Evolutionary conservation across 1,284 basidiomycete species (phyloP), one percentile per base, ranked within the genome.

Genomic region (Austropuccinia psidii): DNA sequence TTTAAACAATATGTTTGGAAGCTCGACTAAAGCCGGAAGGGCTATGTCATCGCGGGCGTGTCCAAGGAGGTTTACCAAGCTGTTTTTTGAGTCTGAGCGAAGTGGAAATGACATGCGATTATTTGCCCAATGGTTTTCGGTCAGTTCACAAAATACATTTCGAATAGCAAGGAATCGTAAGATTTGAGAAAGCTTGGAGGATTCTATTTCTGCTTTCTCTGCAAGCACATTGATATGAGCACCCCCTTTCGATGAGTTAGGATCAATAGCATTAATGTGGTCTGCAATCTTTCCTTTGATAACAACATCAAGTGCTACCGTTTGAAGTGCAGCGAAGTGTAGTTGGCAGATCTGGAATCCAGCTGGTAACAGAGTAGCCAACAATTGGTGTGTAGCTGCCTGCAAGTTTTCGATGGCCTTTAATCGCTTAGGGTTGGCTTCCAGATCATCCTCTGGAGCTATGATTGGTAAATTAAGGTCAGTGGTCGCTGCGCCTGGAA

Each of bases 71-170:
- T 64, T 64, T 2, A 43, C 3, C 11, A 45, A 9, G 1, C 24
- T 47, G 13, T 64, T 64, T 11, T 39, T 8, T 31, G 60, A 47
- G 49, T 64, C 60, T 24, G 24, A 45, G 11, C 60, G 41, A 8
- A 64, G 27, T 7, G 35, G 17, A 8, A 64, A 11, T 21, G 60
- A 64, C 39, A 43, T 37, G 1, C 60, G 60, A 41, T 43, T 64
- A 29, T 64, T 64, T 15, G 39, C 60, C 60, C 60, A 64, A 13
- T 64, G 60, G 29, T 47, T 41, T 43, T 2, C 24, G 35, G 17
- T 64, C 27, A 64, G 21, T n/a, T 64, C 60, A 45, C 41, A 64
- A 45, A 64, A 64, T 19, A 64, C 29, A 27, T 64, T 64, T 13
- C 60, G 60, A 15, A 64, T 8, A 45, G 60, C 60, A 19, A 64